These are phyloP conservation scores for Podosphaera leucotricha DNA, from an alignment of 2,329 filamentous ascomycete species.

Conservation along the genomic window DNA sequence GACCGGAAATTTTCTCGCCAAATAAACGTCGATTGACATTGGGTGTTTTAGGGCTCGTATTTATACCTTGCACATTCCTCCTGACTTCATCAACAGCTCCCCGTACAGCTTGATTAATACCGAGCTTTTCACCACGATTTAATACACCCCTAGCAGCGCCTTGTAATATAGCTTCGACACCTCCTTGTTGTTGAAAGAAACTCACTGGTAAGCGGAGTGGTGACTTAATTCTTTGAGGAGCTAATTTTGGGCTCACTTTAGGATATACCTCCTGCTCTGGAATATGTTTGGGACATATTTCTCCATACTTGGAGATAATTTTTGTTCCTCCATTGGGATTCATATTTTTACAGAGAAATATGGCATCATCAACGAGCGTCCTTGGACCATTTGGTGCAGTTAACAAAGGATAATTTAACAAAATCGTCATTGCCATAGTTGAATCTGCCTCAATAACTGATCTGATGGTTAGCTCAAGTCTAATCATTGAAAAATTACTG, in stretches of 20 bases:
- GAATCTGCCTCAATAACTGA: conserved; percentile 72
- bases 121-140: conserved; percentile 49
- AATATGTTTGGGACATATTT: conserved; percentile 21
- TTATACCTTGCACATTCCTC: conserved; percentile 47
- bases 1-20: conserved; percentile 11
- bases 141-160: conserved; percentile 54
- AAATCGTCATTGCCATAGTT: conserved; percentile 54
- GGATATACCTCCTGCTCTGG: conserved; percentile 11
- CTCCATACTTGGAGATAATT: conserved; percentile 50
- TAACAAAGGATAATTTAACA: conserved; percentile 63
- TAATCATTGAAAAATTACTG: conserved; percentile 16
- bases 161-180: conserved; percentile 48
- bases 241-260: conserved; percentile 8
- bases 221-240: conserved; percentile 9
- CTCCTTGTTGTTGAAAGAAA: conserved; percentile 25
- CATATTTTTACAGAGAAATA: conserved; percentile 47
- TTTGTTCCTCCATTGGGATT: conserved; percentile 34
- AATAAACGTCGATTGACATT: conserved; percentile 13
- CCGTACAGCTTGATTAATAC: conserved; percentile 60
- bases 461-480: conserved; percentile 1
- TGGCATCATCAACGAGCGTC: conserved; percentile 66
- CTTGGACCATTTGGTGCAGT: conserved; percentile 38
- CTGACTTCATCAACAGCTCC: conserved; percentile 60
- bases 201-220: conserved; percentile 14
- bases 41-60: conserved; percentile 23